Base-by-base conservation (phyloP, 148 eudicot species). In the Spergularia bocconei region DNA sequence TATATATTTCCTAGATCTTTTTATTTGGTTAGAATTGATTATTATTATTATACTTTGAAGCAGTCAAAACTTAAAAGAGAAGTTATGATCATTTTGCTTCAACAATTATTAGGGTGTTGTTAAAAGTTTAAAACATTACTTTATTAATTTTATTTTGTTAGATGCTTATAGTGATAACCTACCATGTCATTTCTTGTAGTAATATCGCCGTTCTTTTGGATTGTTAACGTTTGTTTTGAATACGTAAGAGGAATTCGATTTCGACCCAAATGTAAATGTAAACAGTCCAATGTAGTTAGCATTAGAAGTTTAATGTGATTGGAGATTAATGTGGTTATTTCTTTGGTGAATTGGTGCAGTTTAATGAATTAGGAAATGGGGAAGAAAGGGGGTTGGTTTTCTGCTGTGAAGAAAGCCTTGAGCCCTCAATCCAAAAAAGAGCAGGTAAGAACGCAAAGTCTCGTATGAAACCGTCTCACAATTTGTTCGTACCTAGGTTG, bases 371-470 rank as follows among this genome's bases (percentile, higher is more conserved):
- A 55, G 83, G 69, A 74, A 87, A 88, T 91, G 98, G 91, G 93
- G 83, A 91, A 82, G 86, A 91, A 84, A 86, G 85, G 88, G 77
- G 82, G 93, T 33, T 91, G 90, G 90, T 74, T 90, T 64, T 84
- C 91, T 81, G 87, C 96, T 11, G 89, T 93, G 63, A 93, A 84
- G 84, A 93, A 86, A 73, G 91, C 85, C 77, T 73, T 91, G 68
- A 86, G 88, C 73, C 89, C 91, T 58, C 88, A 86, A 57, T 72
- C 91, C 48, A 83, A 89, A 82, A 88, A 87, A 55, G 84, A 86
- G 4, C 86, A 90, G 92, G 92, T 90, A 50, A 23, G 19, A 52
- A 29, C 36, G 4, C 4, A 29, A 29, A 29, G 36, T 29, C 36
- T 29, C 36, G 36, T 29, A 29, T 29, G 36, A 29, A 29, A 29